These are phyloP conservation scores for Candida boleticola DNA, from an alignment of 805 yeast genomes.

Conservation along the genomic window DNA sequence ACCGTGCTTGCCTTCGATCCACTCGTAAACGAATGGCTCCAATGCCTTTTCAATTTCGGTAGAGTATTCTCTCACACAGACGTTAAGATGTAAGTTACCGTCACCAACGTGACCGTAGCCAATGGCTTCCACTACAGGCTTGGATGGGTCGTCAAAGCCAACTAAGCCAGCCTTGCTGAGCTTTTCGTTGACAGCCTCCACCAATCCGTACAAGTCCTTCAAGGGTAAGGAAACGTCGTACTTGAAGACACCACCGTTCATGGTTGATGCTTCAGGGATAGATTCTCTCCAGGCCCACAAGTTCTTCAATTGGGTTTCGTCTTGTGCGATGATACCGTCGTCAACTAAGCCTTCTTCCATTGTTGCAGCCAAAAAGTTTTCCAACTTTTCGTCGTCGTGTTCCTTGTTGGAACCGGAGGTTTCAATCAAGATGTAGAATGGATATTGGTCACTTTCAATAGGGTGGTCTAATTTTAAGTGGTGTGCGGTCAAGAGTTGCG, in stretches of 20 bases:
- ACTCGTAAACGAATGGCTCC: conserved; percentile 95
- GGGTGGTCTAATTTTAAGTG: conserved; percentile 70
- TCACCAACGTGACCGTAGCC: conserved; percentile 99
- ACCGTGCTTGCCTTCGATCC: conserved; percentile 71
- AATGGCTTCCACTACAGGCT: conserved; percentile 84
- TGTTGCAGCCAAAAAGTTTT: conserved; percentile 73
- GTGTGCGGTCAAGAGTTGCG: conserved; percentile 61
- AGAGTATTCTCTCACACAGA: conserved; percentile 80
- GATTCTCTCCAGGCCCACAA: conserved; percentile 97
- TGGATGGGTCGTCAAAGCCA: conserved; percentile 55
- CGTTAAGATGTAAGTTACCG: conserved; percentile 92
- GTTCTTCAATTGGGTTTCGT: conserved; percentile 77
- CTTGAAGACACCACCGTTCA: conserved; percentile 92
- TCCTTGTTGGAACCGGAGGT: conserved; percentile 94
- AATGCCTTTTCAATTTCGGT: conserved; percentile 75
- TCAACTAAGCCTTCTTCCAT: conserved; percentile 81
- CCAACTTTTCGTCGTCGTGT: conserved; percentile 90
- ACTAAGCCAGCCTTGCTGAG: conserved; percentile 56
- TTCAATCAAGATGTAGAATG: conserved; percentile 89
- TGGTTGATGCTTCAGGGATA: conserved; percentile 83
- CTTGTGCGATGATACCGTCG: conserved; percentile 97
- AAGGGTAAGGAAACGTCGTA: conserved; percentile 94
- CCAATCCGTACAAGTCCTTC: conserved; percentile 74
- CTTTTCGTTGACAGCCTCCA: conserved; percentile 68
- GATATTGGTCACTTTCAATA: conserved; percentile 70